Evolutionary conservation across 768 basidiomycete genomes (phyloP).

Genomic region (Candolleomyces aberdarensis): DNA sequence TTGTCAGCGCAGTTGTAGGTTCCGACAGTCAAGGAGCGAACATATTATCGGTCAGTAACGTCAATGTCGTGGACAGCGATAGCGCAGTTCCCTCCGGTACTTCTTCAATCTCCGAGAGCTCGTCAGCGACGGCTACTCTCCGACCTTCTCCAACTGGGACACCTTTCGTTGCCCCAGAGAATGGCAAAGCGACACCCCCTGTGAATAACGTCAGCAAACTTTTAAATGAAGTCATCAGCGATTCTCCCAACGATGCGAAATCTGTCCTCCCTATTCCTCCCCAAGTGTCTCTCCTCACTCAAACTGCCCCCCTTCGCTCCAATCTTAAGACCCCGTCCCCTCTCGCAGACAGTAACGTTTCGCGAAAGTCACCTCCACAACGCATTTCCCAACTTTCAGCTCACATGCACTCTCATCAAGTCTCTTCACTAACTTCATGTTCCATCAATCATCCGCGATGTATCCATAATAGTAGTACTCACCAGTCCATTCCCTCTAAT

Average conservation of each 20-base stretch:
- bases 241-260: slow-evolving; percentile 13
- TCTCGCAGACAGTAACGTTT: slow-evolving; percentile 19
- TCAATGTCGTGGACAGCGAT: slow-evolving; percentile 15
- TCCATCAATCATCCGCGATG: slow-evolving; percentile 3
- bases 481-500: slow-evolving; percentile 8
- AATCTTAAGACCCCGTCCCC: slow-evolving; percentile 14
- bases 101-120: slow-evolving; percentile 31
- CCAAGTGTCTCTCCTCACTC: slow-evolving; percentile 58
- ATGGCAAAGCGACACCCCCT: slow-evolving; percentile 16
- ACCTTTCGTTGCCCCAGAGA: slow-evolving; percentile 18
- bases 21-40: slow-evolving; percentile 41
- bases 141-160: slow-evolving; percentile 41
- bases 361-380: slow-evolving; percentile 36
- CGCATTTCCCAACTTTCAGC: slow-evolving; percentile 40
- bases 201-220: slow-evolving; percentile 18
- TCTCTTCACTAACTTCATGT: slow-evolving; percentile 25
- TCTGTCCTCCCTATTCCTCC: slow-evolving; percentile 18
- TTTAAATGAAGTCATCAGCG: slow-evolving; percentile 13
- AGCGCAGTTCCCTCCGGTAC: background rate
- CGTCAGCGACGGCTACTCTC: slow-evolving; percentile 34
- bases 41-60: slow-evolving; percentile 33
- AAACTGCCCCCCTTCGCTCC: slow-evolving; percentile 49
- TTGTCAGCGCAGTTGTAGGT: slow-evolving; percentile 47
- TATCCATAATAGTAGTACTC: slow-evolving; percentile 2
- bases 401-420: slow-evolving; percentile 33